A percentile compares a stretch with the other conserved stretches of the same genome.
Evolutionary conservation across 2,329 filamentous ascomycete genomes (phyloP).

Genomic region (Xylariaceae sp.): DNA sequence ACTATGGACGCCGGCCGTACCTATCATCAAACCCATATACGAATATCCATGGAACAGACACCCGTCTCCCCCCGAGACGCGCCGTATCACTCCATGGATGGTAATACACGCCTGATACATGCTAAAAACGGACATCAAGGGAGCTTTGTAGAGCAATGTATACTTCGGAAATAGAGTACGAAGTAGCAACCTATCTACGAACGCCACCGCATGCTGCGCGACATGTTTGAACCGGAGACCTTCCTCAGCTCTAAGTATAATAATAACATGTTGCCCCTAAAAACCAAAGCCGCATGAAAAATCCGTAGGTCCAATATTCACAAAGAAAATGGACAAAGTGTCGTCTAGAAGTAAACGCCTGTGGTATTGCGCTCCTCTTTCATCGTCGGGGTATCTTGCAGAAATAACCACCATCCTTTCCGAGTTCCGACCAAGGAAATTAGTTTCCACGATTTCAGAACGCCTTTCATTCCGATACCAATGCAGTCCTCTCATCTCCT

Average conservation of each 20-base stretch:
- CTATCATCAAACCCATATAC: too few species aligned
- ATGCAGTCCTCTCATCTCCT: not conserved
- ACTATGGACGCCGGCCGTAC: too few species aligned
- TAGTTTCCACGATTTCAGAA: not conserved
- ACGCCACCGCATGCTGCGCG: too few species aligned
- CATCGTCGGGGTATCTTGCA: slow-evolving; percentile 3
- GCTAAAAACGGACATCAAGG: too few species aligned
- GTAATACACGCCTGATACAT: too few species aligned
- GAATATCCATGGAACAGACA: too few species aligned
- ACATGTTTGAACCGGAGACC: too few species aligned
- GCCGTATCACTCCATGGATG: too few species aligned
- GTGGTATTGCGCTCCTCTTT: not conserved
- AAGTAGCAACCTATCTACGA: too few species aligned
- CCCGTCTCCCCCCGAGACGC: too few species aligned
- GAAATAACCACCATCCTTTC: not conserved
- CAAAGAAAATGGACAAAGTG: not conserved
- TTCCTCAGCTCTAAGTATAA: not conserved
- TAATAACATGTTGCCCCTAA: not conserved
- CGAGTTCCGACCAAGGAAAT: not conserved
- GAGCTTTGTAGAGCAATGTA: too few species aligned
- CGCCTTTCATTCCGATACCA: not conserved
- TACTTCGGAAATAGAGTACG: too few species aligned
- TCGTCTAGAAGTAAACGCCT: not conserved
- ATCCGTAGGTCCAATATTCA: not conserved
- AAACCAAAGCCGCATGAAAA: not conserved